Evolutionary conservation across 345 rosid genomes (phyloP), one percentile per base, ranked within the genome.

Genomic region (Pugionium dolabratum): DNA sequence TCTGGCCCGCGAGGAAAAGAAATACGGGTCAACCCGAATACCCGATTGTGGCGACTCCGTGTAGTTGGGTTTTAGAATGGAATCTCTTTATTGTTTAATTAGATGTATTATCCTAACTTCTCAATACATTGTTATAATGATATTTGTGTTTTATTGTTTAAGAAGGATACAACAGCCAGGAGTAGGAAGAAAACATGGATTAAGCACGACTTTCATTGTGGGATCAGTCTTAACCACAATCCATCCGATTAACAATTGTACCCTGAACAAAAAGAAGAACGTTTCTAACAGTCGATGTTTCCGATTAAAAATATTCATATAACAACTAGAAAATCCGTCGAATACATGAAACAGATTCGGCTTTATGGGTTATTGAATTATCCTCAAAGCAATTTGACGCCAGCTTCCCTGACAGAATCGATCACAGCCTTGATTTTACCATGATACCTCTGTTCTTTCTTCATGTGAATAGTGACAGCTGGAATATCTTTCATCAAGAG

Each of bases 341-440:
- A 18, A 18, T 18, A 18, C 18, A 18, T 18, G n/a, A n/a, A n/a
- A n/a, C n/a, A n/a, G 30, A n/a, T 59, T n/a, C 4, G 9, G 42
- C 8, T 40, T 37, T 6, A n/a, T 28, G 3, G 37, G 51, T 10
- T 5, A 28, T 58, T 69, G 35, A 42, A 25, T 29, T 5, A 43
- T 18, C 47, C 49, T 67, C 42, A 86, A 27, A 90, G 72, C 59
- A 88, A 77, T 63, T 86, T 88, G 60, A 90, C 77, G 4, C 92
- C 95, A 43, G 78, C 81, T 60, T 83, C 86, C 66, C 85, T 81
- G 25, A 90, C 65, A 27, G 92, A 90, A 79, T 90, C 92, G 41
- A 90, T 63, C 6, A 90, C 89, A 31, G 92, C 96, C 61, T 86
- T 90, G n/a, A 90, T 85, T 73, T 94, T 90, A 36, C 95, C 95